Evolutionary conservation across 345 rosid genomes (phyloP), one percentile per base, ranked within the genome.

Genomic region (Brassica carinata): DNA sequence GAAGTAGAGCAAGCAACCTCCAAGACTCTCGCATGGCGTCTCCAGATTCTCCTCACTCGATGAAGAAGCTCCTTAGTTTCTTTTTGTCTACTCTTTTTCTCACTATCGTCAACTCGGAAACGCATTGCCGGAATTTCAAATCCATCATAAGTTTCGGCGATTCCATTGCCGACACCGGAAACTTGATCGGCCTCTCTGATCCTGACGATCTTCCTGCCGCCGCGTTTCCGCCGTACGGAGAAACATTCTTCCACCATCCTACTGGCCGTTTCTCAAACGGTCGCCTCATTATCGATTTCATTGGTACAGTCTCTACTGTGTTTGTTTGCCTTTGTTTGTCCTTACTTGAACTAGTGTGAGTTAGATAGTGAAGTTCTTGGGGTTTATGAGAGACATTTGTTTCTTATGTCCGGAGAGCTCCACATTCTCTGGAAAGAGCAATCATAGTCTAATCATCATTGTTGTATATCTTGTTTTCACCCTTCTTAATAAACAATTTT

Each of bases 121-220:
- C 79, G 0, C 66, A 17, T 2, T 75, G 77, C 23, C 74, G 7
- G 1, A 65, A 73, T 15, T 75, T 69, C 72, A 26, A 36, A 3
- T 84, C 90, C 4, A 81, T 89, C 80, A 72, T 89, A 63, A 86
- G 90, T 82, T 87, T 89, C 27, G 92, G 92, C 1, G 92, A 89
- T 71, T 89, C 92, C 0, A 23, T 81, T 10, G 83, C 90, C 19
- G 92, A 87, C 30, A 87, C 89, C 3, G 92, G 90, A 18, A 87
- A 86, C 87, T 64, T 73, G 15, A 17, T 81, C 6, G 48, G 23
- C 2, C 43, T 83, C 62, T 71, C 83, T 13, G 69, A 17, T 58
- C 73, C 9, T 10, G 72, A 38, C 9, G 6, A 19, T 3, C 81
- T 68, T 5, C 80, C 83, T 45, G 51, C 67, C 8, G 76, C 11